These are phyloP conservation scores for Penicillium pancosmium DNA, from an alignment of 495 filamentous ascomycete species.

Conservation along the genomic window DNA sequence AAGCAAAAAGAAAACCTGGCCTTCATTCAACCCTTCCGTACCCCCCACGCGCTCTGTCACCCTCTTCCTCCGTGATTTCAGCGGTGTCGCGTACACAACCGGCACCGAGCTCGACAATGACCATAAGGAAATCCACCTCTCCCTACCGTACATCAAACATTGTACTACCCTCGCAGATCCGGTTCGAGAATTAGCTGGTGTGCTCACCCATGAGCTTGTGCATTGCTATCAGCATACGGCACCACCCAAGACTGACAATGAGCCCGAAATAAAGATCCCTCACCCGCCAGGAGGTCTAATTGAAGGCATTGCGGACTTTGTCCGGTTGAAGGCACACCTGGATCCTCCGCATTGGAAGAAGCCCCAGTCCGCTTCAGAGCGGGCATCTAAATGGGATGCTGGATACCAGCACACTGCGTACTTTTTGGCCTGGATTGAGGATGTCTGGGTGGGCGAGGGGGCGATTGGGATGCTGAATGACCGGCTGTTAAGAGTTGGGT, in stretches of 20 bases:
- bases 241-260: constrained; percentile 44
- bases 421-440: constrained; percentile 72
- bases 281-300: constrained; percentile 73
- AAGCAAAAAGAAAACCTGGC: constrained; percentile 6
- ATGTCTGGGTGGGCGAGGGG: constrained; percentile 73
- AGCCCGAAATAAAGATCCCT: constrained; percentile 15
- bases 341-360: constrained; percentile 84
- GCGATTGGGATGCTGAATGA: constrained; percentile 77
- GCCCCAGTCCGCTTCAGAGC: constrained; percentile 49
- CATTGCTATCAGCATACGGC: constrained; percentile 92
- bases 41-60: constrained; percentile 78
- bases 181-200: constrained; percentile 73
- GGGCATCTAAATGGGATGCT: constrained; percentile 70
- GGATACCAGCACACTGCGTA: constrained; percentile 94
- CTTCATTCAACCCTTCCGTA: constrained; percentile 37
- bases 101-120: constrained; percentile 80
- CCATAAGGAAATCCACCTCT: constrained; percentile 95
- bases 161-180: constrained; percentile 39
- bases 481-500: constrained; percentile 56
- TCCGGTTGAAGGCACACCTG: constrained; percentile 73
- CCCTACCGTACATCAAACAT: constrained; percentile 69
- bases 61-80: constrained; percentile 76
- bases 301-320: constrained; percentile 95
- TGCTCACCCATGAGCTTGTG: constrained; percentile 90
- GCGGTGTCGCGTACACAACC: constrained; percentile 85